Evolutionary conservation across 352 stramenopile genomes (phyloP).

Genomic region (Paralagenidium karlingii): DNA sequence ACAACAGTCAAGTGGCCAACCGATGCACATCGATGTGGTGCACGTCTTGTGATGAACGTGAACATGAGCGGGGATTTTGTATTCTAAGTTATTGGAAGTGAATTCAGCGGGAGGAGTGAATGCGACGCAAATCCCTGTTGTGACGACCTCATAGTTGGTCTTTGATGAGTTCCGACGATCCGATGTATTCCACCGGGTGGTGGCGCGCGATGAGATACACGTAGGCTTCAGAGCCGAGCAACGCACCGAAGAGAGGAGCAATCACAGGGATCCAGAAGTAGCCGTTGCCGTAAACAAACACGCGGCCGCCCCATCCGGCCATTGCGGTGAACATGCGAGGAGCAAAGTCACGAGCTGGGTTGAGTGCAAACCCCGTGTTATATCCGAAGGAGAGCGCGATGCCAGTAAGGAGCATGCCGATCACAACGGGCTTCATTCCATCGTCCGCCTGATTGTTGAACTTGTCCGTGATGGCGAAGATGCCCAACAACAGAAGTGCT

Average conservation of each 20-base stretch:
- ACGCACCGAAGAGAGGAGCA: conserved; percentile 19
- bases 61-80: too few species aligned
- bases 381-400: conserved; percentile 68
- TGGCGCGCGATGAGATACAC: conserved; percentile 26
- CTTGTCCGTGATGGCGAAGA: conserved; percentile 57
- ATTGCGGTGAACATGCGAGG: conserved; percentile 25
- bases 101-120: too few species aligned
- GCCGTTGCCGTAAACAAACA: conserved; percentile 25
- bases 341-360: conserved; percentile 54
- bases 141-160: too few species aligned
- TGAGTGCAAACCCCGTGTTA: conserved; percentile 71
- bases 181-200: conserved; percentile 15
- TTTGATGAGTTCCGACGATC: neutral
- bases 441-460: conserved; percentile 23
- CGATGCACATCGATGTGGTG: too few species aligned
- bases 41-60: too few species aligned
- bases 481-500: conserved; percentile 38
- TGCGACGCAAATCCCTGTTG: too few species aligned
- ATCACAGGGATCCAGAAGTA: conserved; percentile 51
- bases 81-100: too few species aligned
- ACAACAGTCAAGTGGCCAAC: too few species aligned
- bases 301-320: conserved; percentile 24
- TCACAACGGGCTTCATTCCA: conserved; percentile 53
- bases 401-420: conserved; percentile 55
- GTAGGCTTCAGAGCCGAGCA: conserved; percentile 24